Percentiles rank a stretch among this genome's conserved stretches.
These are phyloP conservation scores for Corylus heterophylla DNA, from an alignment of 306 rosid species.

Conservation along the genomic window DNA sequence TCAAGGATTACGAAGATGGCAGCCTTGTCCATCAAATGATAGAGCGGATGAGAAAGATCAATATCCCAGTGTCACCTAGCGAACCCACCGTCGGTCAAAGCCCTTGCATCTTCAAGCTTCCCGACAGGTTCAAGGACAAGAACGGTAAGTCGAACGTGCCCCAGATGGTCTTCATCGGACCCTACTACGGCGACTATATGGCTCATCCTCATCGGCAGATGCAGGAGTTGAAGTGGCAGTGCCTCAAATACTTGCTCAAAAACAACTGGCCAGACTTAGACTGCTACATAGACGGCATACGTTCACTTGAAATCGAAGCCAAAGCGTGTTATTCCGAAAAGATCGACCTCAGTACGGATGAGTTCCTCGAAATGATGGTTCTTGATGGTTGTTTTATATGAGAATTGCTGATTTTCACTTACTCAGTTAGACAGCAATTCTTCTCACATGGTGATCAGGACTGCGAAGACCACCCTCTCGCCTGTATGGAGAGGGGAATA, in stretches of 20 bases:
- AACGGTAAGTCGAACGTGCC: too few relatives aligned
- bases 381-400: not conserved
- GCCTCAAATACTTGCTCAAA: not conserved
- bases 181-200: not conserved
- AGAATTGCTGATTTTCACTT: not conserved
- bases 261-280: not conserved
- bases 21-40: too few relatives aligned
- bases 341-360: not conserved
- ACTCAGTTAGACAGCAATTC: too few relatives aligned
- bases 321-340: constrained; percentile 28
- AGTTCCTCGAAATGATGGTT: not conserved
- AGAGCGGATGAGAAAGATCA: too few relatives aligned
- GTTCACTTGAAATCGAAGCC: not conserved
- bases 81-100: too few relatives aligned
- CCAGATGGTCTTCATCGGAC: not conserved
- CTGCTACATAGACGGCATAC: not conserved
- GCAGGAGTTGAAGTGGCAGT: not conserved
- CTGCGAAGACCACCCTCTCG: too few relatives aligned
- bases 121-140: too few relatives aligned
- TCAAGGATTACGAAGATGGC: too few relatives aligned
- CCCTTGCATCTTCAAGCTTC: too few relatives aligned
- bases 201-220: too few relatives aligned
- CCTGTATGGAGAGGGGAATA: not conserved
- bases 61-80: too few relatives aligned
- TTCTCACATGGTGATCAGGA: too few relatives aligned